A percentile compares a stretch with the other conserved stretches of the same genome.
Evolutionary conservation across 2,329 filamentous ascomycete species (phyloP).

Genomic region (Nemania serpens): DNA sequence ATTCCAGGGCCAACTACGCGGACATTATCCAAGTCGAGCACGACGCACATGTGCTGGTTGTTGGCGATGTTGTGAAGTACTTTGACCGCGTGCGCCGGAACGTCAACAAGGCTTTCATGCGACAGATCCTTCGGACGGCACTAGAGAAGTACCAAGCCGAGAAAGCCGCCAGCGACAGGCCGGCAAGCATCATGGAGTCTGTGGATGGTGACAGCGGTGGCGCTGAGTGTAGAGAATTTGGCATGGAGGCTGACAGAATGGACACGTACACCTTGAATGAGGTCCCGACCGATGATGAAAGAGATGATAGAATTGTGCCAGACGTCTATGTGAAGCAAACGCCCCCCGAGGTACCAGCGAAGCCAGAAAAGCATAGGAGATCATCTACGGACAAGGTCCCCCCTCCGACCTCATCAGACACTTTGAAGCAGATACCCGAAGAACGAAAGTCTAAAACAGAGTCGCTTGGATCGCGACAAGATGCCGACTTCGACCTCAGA

Average conservation of each 20-base stretch:
- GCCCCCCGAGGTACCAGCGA: constrained; percentile 18
- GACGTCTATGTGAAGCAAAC: constrained; percentile 5
- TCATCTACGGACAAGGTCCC: constrained; percentile 13
- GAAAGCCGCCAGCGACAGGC: constrained; percentile 24
- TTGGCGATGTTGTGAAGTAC: constrained; percentile 45
- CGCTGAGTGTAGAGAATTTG: constrained; percentile 19
- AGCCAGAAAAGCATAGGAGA: constrained; percentile 15
- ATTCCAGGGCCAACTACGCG: constrained; percentile 46
- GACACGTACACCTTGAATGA: constrained; percentile 29
- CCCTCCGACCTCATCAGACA: constrained; percentile 2
- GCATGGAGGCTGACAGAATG: constrained; percentile 11
- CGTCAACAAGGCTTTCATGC: constrained; percentile 46
- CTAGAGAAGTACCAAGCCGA: constrained; percentile 42
- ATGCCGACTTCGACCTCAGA: constrained; percentile 35
- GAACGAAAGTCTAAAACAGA: constrained; percentile 19
- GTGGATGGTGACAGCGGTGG: constrained; percentile 28
- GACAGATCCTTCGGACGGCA: constrained; percentile 42
- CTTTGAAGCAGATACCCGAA: constrained; percentile 5
- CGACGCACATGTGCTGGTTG: constrained; percentile 44
- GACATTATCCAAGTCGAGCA: constrained; percentile 45
- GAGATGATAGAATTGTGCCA: constrained; percentile 1
- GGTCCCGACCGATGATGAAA: constrained; percentile 26
- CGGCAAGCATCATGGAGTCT: constrained; percentile 26
- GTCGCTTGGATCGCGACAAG: constrained; percentile 7
- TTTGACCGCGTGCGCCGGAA: constrained; percentile 45